Evolutionary conservation across 2,329 filamentous ascomycete species (phyloP).

Genomic region (Fusarium ambrosium): DNA sequence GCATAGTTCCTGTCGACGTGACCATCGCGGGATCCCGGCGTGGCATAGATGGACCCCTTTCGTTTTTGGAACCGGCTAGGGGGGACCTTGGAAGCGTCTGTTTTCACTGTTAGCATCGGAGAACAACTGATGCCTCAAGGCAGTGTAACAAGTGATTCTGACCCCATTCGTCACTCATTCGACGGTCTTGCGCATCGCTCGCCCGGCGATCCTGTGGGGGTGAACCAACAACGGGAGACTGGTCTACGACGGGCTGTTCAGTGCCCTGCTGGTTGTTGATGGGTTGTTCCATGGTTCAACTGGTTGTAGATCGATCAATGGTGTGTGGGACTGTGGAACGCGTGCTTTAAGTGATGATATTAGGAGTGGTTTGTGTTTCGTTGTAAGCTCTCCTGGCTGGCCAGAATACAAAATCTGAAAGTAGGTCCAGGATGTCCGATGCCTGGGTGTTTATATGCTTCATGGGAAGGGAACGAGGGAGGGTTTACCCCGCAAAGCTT

Average conservation of each 20-base stretch:
- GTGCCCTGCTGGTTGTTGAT: constrained; percentile 43
- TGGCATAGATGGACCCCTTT: constrained; percentile 77
- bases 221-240: constrained; percentile 47
- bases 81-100: constrained; percentile 76
- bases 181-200: constrained; percentile 50
- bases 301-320: background rate
- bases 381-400: background rate
- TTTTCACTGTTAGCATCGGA: constrained; percentile 11
- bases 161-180: constrained; percentile 65
- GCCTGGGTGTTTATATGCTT: constrained; percentile 35
- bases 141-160: constrained; percentile 36
- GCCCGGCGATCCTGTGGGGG: constrained; percentile 34
- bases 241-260: constrained; percentile 46
- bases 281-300: constrained; percentile 42
- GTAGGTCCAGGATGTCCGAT: background rate
- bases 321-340: background rate
- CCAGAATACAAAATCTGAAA: background rate
- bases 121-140: background rate
- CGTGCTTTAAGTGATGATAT: background rate
- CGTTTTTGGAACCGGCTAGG: constrained; percentile 78
- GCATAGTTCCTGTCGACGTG: constrained; percentile 72
- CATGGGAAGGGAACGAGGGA: constrained; percentile 15
- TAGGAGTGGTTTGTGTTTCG: background rate
- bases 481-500: constrained; percentile 48
- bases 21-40: constrained; percentile 73